Base-by-base conservation (phyloP, 2,329 filamentous ascomycete genomes). In the Talaromyces islandicus region DNA sequence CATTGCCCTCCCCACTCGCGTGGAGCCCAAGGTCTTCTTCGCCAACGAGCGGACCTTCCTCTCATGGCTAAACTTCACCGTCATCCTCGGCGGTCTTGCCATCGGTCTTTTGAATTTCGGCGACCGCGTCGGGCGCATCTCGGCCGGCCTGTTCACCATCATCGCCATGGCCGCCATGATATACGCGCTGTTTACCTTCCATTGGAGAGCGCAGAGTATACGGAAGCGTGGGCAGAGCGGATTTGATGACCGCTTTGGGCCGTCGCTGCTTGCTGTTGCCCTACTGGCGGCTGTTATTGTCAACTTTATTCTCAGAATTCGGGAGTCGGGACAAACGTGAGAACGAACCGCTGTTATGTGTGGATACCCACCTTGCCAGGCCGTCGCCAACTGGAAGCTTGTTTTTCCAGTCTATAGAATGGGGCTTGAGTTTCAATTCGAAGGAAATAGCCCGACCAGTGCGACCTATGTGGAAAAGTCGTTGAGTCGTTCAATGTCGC, bases 11-110 rank as follows among this genome's bases (percentile, higher is more conserved):
- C 94, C 94, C 60, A 97, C 93, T 62, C 92, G 94, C 68, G 93
- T 99, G 77, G 94, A 99, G 78, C 94, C 94, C 70, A 99, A 99
- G 80, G 94, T 99, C 82, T 99, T 97, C 86, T 99, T 99, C 83
- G 94, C 94, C 79, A 99, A 99, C 83, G 94, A 99, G 81, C 91
- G 94, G 65, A 99, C 94, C 64, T 99, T 99, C 76, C 87, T 99
- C 71, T 96, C 92, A 78, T 99, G 94, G 94, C 90, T 99, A 72
- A 99, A 99, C 85, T 97, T 97, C 83, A 96, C 92, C 75, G 92
- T 99, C 72, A 93, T 99, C 77, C 89, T 99, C 63, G 94, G 94
- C 71, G 94, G 94, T 65, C 87, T 99, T 56, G 93, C 94, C 67
- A 91, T 99, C 68, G 94, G 94, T 68, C 92, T 99, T 73, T 87